A percentile compares a stretch with the other conserved stretches of the same genome.
Evolutionary conservation across 257 asterid genomes (phyloP).

Genomic region (Dorcoceras hygrometricum): DNA sequence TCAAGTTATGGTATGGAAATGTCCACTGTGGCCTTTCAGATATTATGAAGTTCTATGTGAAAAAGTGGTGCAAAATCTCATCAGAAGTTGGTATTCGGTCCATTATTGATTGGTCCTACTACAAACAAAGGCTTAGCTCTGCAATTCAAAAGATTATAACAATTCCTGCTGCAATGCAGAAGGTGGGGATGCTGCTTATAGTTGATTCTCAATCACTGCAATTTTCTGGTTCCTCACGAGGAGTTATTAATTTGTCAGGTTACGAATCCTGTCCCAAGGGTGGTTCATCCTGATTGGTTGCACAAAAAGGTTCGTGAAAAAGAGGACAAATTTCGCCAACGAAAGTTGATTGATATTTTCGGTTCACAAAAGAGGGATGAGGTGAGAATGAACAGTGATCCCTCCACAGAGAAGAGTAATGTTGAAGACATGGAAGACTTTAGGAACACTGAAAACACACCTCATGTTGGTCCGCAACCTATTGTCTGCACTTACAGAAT

Average conservation of each 20-base stretch:
- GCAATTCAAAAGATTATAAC: slow-evolving; percentile 91
- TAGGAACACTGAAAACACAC: slow-evolving; percentile 40
- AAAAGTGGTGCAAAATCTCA: slow-evolving; percentile 96
- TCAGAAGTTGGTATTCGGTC: slow-evolving; percentile 91
- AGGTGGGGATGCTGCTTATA: slow-evolving; percentile 44
- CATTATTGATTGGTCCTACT: slow-evolving; percentile 96
- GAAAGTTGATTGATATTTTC: slow-evolving; percentile 84
- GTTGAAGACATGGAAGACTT: slow-evolving; percentile 83
- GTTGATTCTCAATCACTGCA: slow-evolving; percentile 3
- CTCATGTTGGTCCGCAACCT: slow-evolving; percentile 54
- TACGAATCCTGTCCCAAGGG: slow-evolving; percentile 99
- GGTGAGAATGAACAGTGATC: slow-evolving; percentile 31
- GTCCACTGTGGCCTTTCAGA: slow-evolving; percentile 44
- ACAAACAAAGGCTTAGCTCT: slow-evolving; percentile 92
- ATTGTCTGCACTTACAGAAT: slow-evolving; percentile 57
- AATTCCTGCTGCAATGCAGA: slow-evolving; percentile 99
- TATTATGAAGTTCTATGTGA: slow-evolving; percentile 76
- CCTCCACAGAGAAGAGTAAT: slow-evolving; percentile 39
- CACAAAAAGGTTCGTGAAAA: slow-evolving; percentile 97
- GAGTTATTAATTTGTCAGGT: slow-evolving; percentile 53
- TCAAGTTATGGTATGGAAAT: slow-evolving; percentile 32
- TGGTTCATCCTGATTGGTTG: slow-evolving; percentile 98
- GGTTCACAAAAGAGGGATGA: slow-evolving; percentile 43
- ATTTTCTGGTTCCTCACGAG: slow-evolving; percentile 28
- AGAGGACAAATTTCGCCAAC: slow-evolving; percentile 93